Conservation (phyloP, 805 yeast species). For the Naumovozyma baii region DNA sequence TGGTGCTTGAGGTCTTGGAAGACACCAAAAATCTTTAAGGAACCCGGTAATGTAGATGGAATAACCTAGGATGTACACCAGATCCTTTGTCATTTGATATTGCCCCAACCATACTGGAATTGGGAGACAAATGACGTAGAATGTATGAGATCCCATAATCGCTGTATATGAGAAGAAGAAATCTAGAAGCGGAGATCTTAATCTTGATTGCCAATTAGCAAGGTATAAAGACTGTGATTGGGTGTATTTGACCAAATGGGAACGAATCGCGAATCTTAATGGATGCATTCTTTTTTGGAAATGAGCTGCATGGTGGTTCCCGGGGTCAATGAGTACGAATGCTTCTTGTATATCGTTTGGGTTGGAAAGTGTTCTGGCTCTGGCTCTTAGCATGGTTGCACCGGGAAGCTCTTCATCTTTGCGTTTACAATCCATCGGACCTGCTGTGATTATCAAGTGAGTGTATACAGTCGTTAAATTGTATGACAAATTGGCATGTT, state of each 20-base stretch:
- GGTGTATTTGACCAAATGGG: conserved; percentile 44
- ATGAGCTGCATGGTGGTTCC: conserved; percentile 56
- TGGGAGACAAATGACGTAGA: conserved; percentile 84
- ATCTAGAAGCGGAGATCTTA: conserved; percentile 49
- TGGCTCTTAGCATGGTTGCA: not conserved
- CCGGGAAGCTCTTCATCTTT: too few species aligned
- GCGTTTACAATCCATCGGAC: too few species aligned
- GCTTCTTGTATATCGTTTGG: not conserved
- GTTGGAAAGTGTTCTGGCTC: not conserved
- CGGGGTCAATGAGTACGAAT: conserved; percentile 36
- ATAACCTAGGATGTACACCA: conserved; percentile 53
- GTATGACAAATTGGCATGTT: too few species aligned
- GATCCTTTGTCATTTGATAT: conserved; percentile 49
- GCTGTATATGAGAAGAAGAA: conserved; percentile 80
- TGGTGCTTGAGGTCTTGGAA: conserved; percentile 89
- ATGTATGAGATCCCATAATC: conserved; percentile 84
- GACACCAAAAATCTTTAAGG: conserved; percentile 74
- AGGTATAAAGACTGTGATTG: conserved; percentile 56
- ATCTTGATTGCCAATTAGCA: conserved; percentile 42
- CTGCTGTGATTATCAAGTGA: not conserved
- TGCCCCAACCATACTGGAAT: conserved; percentile 75
- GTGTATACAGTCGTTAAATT: not conserved
- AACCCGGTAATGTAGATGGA: conserved; percentile 60
- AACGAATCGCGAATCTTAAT: conserved; percentile 45
- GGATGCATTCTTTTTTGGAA: conserved; percentile 50